A percentile compares a stretch with the other conserved stretches of the same genome.
phyloP scores from a whole-genome alignment of 208 protist genomes.

The Balamuthia mandrillaris region DNA sequence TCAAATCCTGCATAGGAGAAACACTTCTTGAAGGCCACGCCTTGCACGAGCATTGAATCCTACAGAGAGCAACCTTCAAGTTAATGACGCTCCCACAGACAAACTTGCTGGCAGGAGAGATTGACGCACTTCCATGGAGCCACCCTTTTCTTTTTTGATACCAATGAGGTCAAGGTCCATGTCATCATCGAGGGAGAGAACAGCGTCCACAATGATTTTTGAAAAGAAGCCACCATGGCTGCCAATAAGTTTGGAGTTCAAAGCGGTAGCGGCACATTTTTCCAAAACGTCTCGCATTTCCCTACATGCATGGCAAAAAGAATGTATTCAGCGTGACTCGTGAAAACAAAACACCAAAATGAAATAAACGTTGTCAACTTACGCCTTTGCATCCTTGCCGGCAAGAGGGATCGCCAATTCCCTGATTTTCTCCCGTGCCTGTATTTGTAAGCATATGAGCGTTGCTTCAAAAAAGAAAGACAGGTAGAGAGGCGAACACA shows the following conservation, averaged over 20 bases:
- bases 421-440: constrained; percentile 75
- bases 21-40: constrained; percentile 99
- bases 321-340: background rate
- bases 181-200: constrained; percentile 93
- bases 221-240: constrained; percentile 94
- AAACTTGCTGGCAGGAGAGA: background rate
- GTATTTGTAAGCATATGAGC: background rate
- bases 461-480: background rate
- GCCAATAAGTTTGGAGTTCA: constrained; percentile 99
- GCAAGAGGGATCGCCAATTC: constrained; percentile 85
- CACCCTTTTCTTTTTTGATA: constrained; percentile 99
- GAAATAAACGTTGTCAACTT: background rate
- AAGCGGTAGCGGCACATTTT: constrained; percentile 95
- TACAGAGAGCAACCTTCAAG: constrained; percentile 50
- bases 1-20: constrained; percentile 99
- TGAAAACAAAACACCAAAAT: background rate
- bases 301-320: background rate
- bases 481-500: background rate
- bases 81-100: background rate
- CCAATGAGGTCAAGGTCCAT: constrained; percentile 97
- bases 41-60: constrained; percentile 97
- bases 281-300: constrained; percentile 71
- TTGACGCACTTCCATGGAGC: constrained; percentile 84
- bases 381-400: constrained; percentile 39
- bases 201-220: constrained; percentile 97